phyloP scores from a whole-genome alignment of 495 filamentous ascomycete genomes.

The Annulohypoxylon nitens region DNA sequence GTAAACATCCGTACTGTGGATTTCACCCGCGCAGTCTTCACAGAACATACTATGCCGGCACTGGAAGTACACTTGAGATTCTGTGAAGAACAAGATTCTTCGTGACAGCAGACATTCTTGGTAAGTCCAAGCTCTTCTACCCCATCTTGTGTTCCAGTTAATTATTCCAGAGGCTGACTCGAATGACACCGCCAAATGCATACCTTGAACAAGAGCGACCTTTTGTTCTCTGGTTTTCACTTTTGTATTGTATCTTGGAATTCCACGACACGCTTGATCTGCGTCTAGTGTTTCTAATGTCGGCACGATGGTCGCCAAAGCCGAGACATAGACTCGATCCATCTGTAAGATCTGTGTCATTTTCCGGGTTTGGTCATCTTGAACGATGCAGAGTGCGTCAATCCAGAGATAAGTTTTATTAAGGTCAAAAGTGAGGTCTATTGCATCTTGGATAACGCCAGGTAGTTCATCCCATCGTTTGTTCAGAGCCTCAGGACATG shows the following conservation, averaged over 20 bases:
- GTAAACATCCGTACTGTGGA: not conserved
- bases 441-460: not conserved
- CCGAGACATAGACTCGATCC: slow-evolving; percentile 5
- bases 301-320: slow-evolving; percentile 11
- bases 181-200: slow-evolving; percentile 3
- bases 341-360: not conserved
- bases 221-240: not conserved
- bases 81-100: slow-evolving; percentile 8
- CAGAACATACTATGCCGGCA: slow-evolving; percentile 53
- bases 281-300: not conserved
- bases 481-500: not conserved
- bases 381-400: slow-evolving; percentile 20
- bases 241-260: slow-evolving; percentile 16
- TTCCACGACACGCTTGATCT: not conserved
- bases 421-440: not conserved
- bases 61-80: slow-evolving; percentile 21
- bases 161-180: not conserved
- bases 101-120: slow-evolving; percentile 14
- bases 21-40: slow-evolving; percentile 32
- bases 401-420: slow-evolving; percentile 14
- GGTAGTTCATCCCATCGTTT: not conserved
- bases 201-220: not conserved
- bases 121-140: slow-evolving; percentile 21
- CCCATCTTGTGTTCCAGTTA: slow-evolving; percentile 2
- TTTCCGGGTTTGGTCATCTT: slow-evolving; percentile 17